These are phyloP conservation scores for Radiomyces spectabilis DNA, from an alignment of 192 early-diverging fungal species.

Conservation along the genomic window DNA sequence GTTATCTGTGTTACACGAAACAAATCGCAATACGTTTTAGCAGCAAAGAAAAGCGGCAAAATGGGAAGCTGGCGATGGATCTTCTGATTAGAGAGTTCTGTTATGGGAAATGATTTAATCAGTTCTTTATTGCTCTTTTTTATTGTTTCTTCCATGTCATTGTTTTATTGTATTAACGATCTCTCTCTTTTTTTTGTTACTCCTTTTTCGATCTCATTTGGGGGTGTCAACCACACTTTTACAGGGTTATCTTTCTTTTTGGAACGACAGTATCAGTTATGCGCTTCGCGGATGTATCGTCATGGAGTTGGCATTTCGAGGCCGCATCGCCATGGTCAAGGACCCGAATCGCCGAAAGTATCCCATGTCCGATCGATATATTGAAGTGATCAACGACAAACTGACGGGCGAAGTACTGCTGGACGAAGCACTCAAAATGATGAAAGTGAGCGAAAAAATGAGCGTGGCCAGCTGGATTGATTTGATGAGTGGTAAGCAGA, in stretches of 20 bases:
- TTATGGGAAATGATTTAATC: too few relatives aligned
- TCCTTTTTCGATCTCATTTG: constrained; percentile 4
- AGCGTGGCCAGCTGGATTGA: constrained; percentile 94
- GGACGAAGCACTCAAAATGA: constrained; percentile 89
- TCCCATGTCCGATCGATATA: constrained; percentile 70
- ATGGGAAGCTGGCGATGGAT: too few relatives aligned
- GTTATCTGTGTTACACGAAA: too few relatives aligned
- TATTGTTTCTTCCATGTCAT: not conserved
- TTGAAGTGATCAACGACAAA: constrained; percentile 78
- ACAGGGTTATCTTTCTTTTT: constrained; percentile 97
- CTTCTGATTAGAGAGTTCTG: too few relatives aligned
- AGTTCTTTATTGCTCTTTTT: not conserved
- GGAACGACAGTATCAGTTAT: constrained; percentile 99
- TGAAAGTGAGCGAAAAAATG: constrained; percentile 80
- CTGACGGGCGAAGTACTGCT: constrained; percentile 91
- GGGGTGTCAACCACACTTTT: too few relatives aligned
- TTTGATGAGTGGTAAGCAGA: constrained; percentile 80
- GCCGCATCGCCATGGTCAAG: constrained; percentile 81
- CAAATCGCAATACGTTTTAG: too few relatives aligned
- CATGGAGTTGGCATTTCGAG: constrained; percentile 92
- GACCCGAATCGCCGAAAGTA: constrained; percentile 71
- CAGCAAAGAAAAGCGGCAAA: too few relatives aligned
- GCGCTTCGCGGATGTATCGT: constrained; percentile 91
- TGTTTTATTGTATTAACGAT: not conserved
- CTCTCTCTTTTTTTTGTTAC: constrained; percentile 3